phyloP scores from a whole-genome alignment of 768 basidiomycete genomes.

The Boletus huronensis region DNA sequence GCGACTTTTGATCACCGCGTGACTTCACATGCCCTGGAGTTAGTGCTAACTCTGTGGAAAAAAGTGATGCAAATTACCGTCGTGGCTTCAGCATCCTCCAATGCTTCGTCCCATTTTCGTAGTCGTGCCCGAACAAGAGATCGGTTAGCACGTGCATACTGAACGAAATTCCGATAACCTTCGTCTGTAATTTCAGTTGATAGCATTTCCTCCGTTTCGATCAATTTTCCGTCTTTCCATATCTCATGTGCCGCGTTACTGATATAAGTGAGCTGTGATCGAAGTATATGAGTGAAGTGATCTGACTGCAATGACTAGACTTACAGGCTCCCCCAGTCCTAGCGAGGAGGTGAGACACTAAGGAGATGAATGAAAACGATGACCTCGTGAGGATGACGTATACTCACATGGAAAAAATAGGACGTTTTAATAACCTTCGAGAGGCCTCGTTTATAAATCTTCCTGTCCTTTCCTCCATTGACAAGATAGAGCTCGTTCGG shows the following conservation, averaged over 20 bases:
- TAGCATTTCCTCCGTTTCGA: constrained; percentile 3
- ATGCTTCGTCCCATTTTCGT: constrained; percentile 2
- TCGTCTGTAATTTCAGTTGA: constrained; percentile 9
- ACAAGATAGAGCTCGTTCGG: background rate
- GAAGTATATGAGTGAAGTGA: background rate
- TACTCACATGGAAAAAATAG: background rate
- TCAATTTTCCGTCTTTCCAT: constrained; percentile 9
- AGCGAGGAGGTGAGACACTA: background rate
- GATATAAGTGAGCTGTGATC: constrained; percentile 13
- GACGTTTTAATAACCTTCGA: background rate
- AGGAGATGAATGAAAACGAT: background rate
- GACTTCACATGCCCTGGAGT: background rate
- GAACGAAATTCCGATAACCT: background rate
- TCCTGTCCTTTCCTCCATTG: background rate
- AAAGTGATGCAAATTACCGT: background rate
- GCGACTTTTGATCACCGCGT: too few relatives aligned
- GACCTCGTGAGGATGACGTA: background rate
- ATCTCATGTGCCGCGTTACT: background rate
- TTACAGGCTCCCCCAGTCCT: background rate
- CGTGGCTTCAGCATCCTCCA: background rate
- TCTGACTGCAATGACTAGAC: background rate
- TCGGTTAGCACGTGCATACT: constrained; percentile 13
- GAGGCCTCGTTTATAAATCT: background rate
- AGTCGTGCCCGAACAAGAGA: constrained; percentile 12
- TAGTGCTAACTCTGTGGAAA: background rate